Evolutionary conservation across 306 rosid genomes (phyloP), one percentile per base, ranked within the genome.

Genomic region (Alnus rubra): DNA sequence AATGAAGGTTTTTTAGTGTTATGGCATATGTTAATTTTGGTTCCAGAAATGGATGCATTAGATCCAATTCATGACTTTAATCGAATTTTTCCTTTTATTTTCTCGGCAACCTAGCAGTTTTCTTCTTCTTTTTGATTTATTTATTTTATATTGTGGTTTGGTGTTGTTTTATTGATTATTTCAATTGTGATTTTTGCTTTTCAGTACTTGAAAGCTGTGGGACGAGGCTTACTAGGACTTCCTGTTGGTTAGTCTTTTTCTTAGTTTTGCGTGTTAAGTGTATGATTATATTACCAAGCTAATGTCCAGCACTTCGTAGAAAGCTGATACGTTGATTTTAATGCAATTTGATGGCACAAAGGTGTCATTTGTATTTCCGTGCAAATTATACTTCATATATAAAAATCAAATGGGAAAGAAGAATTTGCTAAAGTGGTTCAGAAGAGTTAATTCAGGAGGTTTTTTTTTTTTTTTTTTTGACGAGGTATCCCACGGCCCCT

Each of bases 201-300:
- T 74, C 88, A 95, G 98, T 95, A 91, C 81, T 80, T 88, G 79
- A 81, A 86, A 82, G 97, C 96, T 45, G 88, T 88, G n/a, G 91
- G 90, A 56, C 86, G 94, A 79, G 98, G 98, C 55, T 13, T 90
- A 37, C 81, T 95, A 14, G 98, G 88, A 81, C 81, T 95, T 70
- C 90, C 90, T 56, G 78, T 80, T 78, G 98, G 98, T 95, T 86
- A 87, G 97, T 91, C 35, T 55, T 33, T 18, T 14, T 50, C 63
- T 56, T 7, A 7, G 63, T 11, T 56, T 56, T 56, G 39, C 71
- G 4, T 65, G 18, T 15, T 13, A 65, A 6, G 23, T 65, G 28
- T 65, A 14, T 28, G 35, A 59, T 59, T 19, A 3, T 7, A 16
- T 65, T 37, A 65, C 3, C 1, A 65, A 23, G 15, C 28, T 1